These are phyloP conservation scores for Hirsutella minnesotensis DNA, from an alignment of 2,329 filamentous ascomycete species.

Conservation along the genomic window DNA sequence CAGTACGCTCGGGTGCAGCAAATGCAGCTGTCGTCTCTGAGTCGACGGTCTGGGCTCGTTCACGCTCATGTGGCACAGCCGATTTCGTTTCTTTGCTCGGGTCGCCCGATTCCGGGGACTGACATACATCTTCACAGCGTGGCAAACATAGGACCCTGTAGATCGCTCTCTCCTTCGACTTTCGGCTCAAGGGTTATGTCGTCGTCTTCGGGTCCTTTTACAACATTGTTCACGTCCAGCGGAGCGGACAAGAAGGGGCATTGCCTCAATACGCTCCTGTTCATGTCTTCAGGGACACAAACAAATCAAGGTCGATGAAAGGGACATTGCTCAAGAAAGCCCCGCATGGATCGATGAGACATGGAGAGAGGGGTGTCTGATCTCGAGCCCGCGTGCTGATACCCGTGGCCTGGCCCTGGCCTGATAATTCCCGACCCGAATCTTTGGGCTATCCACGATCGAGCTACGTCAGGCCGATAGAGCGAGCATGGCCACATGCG, in stretches of 20 bases:
- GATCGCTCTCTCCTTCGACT: neutral
- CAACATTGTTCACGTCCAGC: no score
- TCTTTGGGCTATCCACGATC: neutral
- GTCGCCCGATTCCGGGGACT: neutral
- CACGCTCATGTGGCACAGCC: neutral
- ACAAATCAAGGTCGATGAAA: no score
- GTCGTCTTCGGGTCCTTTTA: no score
- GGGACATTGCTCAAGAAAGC: no score
- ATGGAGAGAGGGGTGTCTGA: neutral
- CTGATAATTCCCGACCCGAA: neutral
- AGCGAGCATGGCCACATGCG: neutral
- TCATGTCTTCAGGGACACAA: no score
- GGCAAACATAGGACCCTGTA: neutral
- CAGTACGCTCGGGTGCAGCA: neutral
- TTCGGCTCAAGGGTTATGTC: no score
- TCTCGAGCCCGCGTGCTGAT: neutral
- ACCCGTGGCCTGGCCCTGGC: no score
- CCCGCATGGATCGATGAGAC: neutral
- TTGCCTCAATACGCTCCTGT: no score
- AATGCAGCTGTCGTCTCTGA: constrained; percentile 2
- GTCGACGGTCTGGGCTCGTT: neutral
- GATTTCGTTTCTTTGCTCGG: neutral
- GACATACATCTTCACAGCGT: neutral
- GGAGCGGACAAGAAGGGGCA: no score
- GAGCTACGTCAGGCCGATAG: neutral